Percentiles rank a stretch among this genome's conserved stretches.
These are phyloP conservation scores for Inga oerstediana DNA, from an alignment of 306 rosid genomes.

Conservation along the genomic window DNA sequence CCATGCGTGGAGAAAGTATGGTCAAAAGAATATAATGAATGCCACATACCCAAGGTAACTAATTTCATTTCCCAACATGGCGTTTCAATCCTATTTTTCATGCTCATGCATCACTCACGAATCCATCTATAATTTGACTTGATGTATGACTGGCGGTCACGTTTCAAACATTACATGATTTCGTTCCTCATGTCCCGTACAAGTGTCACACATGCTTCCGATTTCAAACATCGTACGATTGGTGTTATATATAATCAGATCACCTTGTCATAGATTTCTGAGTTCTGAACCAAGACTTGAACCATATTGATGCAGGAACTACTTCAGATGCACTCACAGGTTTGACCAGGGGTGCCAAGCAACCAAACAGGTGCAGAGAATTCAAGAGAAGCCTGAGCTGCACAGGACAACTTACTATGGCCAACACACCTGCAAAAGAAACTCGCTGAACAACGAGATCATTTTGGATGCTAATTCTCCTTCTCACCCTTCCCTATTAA, in stretches of 20 bases:
- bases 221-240: neutral
- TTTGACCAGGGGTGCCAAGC: slow-evolving; percentile 70
- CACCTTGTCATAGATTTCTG: neutral
- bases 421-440: slow-evolving; percentile 55
- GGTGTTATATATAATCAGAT: neutral
- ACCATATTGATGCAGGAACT: slow-evolving; percentile 46
- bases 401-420: slow-evolving; percentile 60
- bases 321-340: slow-evolving; percentile 81
- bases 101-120: neutral
- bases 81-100: neutral
- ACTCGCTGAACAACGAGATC: slow-evolving; percentile 45
- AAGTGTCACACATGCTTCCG: neutral
- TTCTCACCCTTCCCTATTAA: slow-evolving; percentile 34
- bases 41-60: slow-evolving; percentile 53
- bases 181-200: neutral
- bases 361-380: slow-evolving; percentile 70
- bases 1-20: slow-evolving; percentile 82
- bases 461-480: slow-evolving; percentile 47
- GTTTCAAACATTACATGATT: neutral
- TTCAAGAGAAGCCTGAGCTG: slow-evolving; percentile 54
- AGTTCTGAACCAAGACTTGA: neutral
- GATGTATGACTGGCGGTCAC: neutral
- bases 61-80: neutral
- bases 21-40: slow-evolving; percentile 62
- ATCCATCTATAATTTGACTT: neutral